These are phyloP conservation scores for Apiospora pterosperma DNA, from an alignment of 2,329 filamentous ascomycete genomes.

Conservation along the genomic window DNA sequence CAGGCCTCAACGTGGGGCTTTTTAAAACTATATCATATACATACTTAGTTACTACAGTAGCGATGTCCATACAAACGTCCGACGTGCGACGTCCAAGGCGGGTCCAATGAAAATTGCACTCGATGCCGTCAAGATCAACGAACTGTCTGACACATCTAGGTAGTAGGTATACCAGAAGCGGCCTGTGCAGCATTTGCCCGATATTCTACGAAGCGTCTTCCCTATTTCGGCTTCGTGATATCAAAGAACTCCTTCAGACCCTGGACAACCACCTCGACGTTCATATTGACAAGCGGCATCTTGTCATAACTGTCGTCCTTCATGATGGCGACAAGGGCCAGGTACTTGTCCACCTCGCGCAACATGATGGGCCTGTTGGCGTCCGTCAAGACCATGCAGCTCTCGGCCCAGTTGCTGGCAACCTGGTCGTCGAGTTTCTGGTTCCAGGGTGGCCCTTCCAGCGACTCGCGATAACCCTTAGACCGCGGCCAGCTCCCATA, in stretches of 20 bases:
- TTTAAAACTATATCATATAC: background rate
- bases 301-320: slow-evolving; percentile 80
- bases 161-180: background rate
- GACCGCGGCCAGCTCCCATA: slow-evolving; percentile 73
- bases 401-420: slow-evolving; percentile 63
- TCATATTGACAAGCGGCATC: slow-evolving; percentile 83
- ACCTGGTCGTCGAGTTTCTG: slow-evolving; percentile 63
- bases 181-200: background rate
- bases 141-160: background rate
- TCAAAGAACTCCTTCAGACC: slow-evolving; percentile 77
- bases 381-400: slow-evolving; percentile 64
- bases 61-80: background rate
- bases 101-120: too few relatives aligned
- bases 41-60: background rate
- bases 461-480: slow-evolving; percentile 48
- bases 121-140: background rate
- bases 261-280: slow-evolving; percentile 77
- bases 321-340: slow-evolving; percentile 83
- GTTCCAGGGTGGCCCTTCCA: slow-evolving; percentile 60
- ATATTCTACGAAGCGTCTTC: background rate
- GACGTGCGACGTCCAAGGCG: background rate
- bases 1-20: background rate
- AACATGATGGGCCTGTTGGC: slow-evolving; percentile 63
- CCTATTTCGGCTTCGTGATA: slow-evolving; percentile 56
- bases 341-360: slow-evolving; percentile 68